Evolutionary conservation across 2,329 filamentous ascomycete genomes (phyloP).

Genomic region (Colletotrichum sp.): DNA sequence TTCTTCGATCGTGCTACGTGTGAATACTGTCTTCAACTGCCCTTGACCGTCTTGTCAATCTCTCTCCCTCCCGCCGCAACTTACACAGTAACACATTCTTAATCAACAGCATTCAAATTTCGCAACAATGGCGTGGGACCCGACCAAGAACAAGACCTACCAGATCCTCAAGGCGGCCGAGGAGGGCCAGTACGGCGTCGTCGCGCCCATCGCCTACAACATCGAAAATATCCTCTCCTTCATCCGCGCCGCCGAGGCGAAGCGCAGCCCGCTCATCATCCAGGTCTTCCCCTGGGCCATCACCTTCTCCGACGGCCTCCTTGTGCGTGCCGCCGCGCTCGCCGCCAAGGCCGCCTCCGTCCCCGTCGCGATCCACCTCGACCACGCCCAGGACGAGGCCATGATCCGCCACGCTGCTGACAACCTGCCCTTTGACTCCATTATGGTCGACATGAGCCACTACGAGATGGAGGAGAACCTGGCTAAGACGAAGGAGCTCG

Average conservation of each 20-base stretch:
- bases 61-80: background rate
- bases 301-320: conserved; percentile 61
- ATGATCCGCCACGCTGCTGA: conserved; percentile 62
- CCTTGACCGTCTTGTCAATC: background rate
- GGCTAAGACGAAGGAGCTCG: conserved; percentile 63
- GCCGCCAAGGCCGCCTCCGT: conserved; percentile 61
- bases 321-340: conserved; percentile 58
- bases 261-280: conserved; percentile 69
- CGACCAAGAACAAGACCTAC: conserved; percentile 27
- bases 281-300: conserved; percentile 77
- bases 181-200: conserved; percentile 59
- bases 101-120: background rate
- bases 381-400: conserved; percentile 68
- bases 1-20: background rate
- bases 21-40: background rate
- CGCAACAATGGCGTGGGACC: conserved; percentile 25
- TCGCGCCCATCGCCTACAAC: conserved; percentile 62
- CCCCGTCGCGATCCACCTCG: conserved; percentile 68
- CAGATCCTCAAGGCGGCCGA: conserved; percentile 59
- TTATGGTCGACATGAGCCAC: conserved; percentile 82
- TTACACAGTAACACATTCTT: background rate
- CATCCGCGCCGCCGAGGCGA: conserved; percentile 70
- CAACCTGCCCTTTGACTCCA: conserved; percentile 67
- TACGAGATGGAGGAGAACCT: conserved; percentile 75
- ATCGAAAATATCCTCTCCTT: conserved; percentile 73